phyloP scores from a whole-genome alignment of 179 eudicot genomes.

The Patellifolia procumbens region DNA sequence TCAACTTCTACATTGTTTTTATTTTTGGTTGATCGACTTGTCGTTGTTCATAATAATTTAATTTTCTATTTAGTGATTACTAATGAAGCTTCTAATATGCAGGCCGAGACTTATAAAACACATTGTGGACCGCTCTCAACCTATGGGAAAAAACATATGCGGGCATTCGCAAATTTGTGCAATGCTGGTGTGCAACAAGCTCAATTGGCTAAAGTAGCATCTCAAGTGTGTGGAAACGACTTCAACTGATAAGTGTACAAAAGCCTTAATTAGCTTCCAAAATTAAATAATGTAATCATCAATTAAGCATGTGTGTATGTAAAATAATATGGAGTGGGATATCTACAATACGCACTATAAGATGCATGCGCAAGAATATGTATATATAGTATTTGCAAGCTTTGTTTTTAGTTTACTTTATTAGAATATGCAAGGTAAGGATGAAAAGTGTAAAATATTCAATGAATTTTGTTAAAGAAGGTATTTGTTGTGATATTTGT shows the following conservation, averaged over 20 bases:
- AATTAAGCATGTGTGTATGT: too few species aligned
- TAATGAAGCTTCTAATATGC: not conserved
- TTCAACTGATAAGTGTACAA: not conserved
- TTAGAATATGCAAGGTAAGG: too few species aligned
- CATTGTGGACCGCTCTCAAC: constrained; percentile 68
- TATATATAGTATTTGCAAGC: too few species aligned
- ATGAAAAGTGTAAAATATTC: not conserved
- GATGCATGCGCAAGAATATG: too few species aligned
- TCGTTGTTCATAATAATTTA: not conserved
- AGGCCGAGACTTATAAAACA: constrained; percentile 68
- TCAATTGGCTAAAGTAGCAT: constrained; percentile 65
- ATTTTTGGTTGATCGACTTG: not conserved
- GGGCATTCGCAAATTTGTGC: constrained; percentile 74
- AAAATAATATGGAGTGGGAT: too few species aligned
- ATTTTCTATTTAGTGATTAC: too few species aligned
- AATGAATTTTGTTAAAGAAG: too few species aligned
- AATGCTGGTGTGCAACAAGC: constrained; percentile 57
- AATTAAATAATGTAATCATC: too few species aligned
- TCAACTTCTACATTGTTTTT: not conserved
- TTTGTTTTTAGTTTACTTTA: too few species aligned
- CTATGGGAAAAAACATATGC: constrained; percentile 86
- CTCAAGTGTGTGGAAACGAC: constrained; percentile 52
- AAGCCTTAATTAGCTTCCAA: too few species aligned
- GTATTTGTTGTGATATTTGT: not conserved
- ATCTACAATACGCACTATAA: too few species aligned